Evolutionary conservation across 371 early-diverging fungal species (phyloP).

Genomic region (Conidiobolus incongruus): DNA sequence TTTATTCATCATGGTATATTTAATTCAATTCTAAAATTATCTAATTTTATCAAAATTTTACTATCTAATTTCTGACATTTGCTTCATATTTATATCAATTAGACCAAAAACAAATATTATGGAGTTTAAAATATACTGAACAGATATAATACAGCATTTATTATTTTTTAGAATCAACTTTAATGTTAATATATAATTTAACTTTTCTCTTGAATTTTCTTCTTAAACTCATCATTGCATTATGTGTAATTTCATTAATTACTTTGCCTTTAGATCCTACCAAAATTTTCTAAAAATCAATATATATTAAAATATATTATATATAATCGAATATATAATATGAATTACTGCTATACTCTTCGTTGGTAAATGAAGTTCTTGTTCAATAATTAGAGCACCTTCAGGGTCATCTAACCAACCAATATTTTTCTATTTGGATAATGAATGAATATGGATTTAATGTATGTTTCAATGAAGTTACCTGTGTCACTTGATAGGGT

Average conservation of each 20-base stretch:
- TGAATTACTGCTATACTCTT: no score
- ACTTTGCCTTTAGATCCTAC: slow-evolving; percentile 1
- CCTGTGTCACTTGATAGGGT: slow-evolving; percentile 35
- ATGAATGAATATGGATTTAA: not conserved
- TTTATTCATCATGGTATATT: no score
- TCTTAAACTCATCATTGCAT: not conserved
- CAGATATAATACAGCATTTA: no score
- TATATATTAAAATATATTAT: no score
- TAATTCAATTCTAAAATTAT: no score
- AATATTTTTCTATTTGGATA: slow-evolving; percentile 21
- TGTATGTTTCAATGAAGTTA: not conserved
- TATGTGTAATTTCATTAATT: not conserved
- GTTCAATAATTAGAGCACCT: slow-evolving; percentile 23
- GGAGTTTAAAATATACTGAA: no score
- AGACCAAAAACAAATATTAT: no score
- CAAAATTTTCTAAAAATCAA: not conserved
- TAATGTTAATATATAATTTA: not conserved
- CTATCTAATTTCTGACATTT: no score
- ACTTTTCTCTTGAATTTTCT: not conserved
- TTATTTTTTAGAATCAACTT: not conserved
- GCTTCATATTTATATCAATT: no score
- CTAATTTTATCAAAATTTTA: no score
- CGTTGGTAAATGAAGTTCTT: slow-evolving; percentile 13
- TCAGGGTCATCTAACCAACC: slow-evolving; percentile 33
- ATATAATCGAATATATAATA: no score